Conservation (phyloP, 2,329 filamentous ascomycete species). For the Epichloe sibirici region DNA sequence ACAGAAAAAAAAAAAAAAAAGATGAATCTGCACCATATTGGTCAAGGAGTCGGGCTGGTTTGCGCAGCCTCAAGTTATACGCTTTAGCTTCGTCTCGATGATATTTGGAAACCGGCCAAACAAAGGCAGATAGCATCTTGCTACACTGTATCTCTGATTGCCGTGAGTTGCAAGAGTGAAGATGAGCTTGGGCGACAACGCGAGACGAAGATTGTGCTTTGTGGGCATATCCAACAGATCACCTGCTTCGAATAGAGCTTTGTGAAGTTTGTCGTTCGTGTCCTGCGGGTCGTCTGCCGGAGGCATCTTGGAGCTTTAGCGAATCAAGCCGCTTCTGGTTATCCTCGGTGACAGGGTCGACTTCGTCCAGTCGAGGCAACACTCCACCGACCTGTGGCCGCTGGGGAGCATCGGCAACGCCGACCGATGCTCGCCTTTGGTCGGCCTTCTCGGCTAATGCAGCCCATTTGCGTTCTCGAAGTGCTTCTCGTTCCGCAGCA, state of each 20-base stretch:
- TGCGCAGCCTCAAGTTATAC: not conserved
- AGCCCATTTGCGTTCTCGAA: slow-evolving; percentile 81
- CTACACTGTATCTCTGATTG: not conserved
- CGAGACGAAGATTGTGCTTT: not conserved
- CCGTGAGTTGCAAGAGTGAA: not conserved
- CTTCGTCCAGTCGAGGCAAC: slow-evolving; percentile 53
- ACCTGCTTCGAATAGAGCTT: slow-evolving; percentile 40
- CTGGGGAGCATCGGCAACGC: slow-evolving; percentile 19
- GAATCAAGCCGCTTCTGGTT: slow-evolving; percentile 82
- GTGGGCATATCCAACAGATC: slow-evolving; percentile 16
- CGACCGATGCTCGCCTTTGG: slow-evolving; percentile 40
- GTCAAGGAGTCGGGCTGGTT: not conserved
- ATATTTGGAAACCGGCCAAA: not conserved
- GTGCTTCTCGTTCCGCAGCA: slow-evolving; percentile 69
- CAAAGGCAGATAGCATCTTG: not conserved
- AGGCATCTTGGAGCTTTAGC: slow-evolving; percentile 74
- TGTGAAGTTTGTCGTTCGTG: slow-evolving; percentile 51
- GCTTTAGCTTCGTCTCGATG: not conserved
- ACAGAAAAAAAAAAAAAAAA: not conserved
- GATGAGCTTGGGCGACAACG: not conserved
- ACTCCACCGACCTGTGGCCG: slow-evolving; percentile 25
- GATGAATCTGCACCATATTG: not conserved
- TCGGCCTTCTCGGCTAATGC: slow-evolving; percentile 70
- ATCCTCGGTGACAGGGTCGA: slow-evolving; percentile 68
- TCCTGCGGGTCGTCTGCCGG: slow-evolving; percentile 41